A percentile compares a stretch with the other conserved stretches of the same genome.
These are phyloP conservation scores for Tetrapisispora pingtungensis DNA, from an alignment of 805 yeast genomes.

Conservation along the genomic window DNA sequence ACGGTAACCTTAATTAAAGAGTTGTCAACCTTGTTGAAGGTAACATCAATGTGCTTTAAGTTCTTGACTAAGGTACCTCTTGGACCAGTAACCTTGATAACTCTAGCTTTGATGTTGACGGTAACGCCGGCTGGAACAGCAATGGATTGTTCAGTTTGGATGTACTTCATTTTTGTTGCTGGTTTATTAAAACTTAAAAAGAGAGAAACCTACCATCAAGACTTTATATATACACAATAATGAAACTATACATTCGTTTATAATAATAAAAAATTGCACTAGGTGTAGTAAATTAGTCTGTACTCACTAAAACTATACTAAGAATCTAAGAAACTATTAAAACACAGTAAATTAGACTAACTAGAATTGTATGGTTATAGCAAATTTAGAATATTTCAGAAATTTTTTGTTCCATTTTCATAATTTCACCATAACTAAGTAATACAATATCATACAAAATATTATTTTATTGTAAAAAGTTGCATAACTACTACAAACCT, in stretches of 20 bases:
- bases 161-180: conserved; percentile 56
- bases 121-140: conserved; percentile 89
- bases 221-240: too few species aligned
- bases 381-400: too few species aligned
- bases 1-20: conserved; percentile 68
- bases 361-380: too few species aligned
- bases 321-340: too few species aligned
- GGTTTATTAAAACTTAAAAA: not conserved
- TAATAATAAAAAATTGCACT: not conserved
- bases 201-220: not conserved
- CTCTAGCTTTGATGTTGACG: conserved; percentile 85
- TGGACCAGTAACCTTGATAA: conserved; percentile 88
- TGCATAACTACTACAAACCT: too few species aligned
- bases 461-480: too few species aligned
- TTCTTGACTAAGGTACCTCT: conserved; percentile 89
- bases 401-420: too few species aligned
- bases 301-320: too few species aligned
- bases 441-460: too few species aligned
- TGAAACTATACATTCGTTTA: not conserved
- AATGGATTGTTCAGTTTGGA: conserved; percentile 76
- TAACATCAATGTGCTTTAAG: conserved; percentile 89
- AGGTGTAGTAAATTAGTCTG: too few species aligned
- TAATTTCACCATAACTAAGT: too few species aligned
- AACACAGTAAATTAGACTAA: too few species aligned
- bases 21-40: conserved; percentile 69